Base-by-base conservation (phyloP, 2,329 filamentous ascomycete species). In the Fusarium globosum region DNA sequence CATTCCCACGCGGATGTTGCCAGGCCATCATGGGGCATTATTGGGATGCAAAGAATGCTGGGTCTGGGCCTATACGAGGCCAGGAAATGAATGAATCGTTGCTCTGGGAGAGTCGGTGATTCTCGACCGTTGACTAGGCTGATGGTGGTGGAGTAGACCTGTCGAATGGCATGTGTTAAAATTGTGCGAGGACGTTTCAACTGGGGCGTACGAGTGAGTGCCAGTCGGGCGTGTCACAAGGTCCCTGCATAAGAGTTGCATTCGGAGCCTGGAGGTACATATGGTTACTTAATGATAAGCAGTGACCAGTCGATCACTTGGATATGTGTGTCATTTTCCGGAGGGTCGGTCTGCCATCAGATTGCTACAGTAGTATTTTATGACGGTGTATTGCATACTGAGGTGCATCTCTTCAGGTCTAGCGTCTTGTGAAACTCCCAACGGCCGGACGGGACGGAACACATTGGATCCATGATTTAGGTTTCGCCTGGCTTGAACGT, bases 161-260 rank as follows among this genome's bases (percentile, higher is more conserved):
- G 30, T 33, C 41, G 46, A 41, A n/a, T 73, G 71, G 71, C 62
- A 73, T 73, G 71, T 42, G 42, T 45, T 61, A 59, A 73, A 59
- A 74, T 73, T 74, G 62, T 62, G 67, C 55, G 71, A 71, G 67
- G 49, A 49, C 46, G 43, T 30, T 60, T 55, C 20, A 59, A 41
- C 46, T 41, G 26, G 57, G 66, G 71, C 35, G 60, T 38, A 39
- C 23, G 35, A 38, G 43, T 46, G 46, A 39, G 61, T 36, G 51
- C 30, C 21, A 68, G 38, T 52, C 49, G n/a, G 49, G 33, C n/a
- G 33, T 68, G 61, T 69, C 71, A 74, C 67, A 68, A 58, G 67
- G 62, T 51, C 41, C 59, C 46, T 69, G 58, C 57, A 69, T 69
- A 39, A 56, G 43, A 64, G 46, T 43, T 49, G 26, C 55, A 36